Evolutionary conservation across 2,329 filamentous ascomycete genomes (phyloP), one percentile per base, ranked within the genome.

Genomic region (Ophiocordyceps camponoti-saundersi): DNA sequence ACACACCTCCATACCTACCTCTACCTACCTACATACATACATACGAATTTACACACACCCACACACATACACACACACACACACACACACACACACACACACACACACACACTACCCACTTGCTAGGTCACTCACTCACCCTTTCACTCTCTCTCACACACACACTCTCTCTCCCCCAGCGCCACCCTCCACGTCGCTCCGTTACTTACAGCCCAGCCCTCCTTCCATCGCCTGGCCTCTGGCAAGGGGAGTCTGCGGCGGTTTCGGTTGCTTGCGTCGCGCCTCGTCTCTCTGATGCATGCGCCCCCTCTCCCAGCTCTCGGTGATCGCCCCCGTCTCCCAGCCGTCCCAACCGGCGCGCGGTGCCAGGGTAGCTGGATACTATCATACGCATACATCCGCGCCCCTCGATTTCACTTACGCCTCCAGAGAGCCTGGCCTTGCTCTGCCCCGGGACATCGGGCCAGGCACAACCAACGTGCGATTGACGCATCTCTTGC

Each of bases 401-500:
- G 22, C 40, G 29, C 13, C 26, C 16, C 34, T 32, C 41, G 45
- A 22, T 21, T 39, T 26, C 41, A 15, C 26, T 47, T 42, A 47
- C 50, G 44, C 50, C 52, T 48, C 36, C n/a, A 20, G 51, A 50
- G 41, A 29, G 42, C 44, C 44, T 26, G 47, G 44, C 47, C 8
- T 44, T 12, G 26, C 16, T 29, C 42, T 36, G 44, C 48, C 18
- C 66, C 65, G 66, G 64, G 62, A 56, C 55, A 54, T 55, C 52
- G 57, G 59, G 55, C 58, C 56, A 59, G 59, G 59, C 53, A 60
- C 54, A 43, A 43, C 40, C 32, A 29, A 45, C 45, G 48, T 39
- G 42, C 36, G 30, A 67, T 68, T 73, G 66, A 72, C 70, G 68
- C 70, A 73, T 61, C 61, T 63, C 68, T 44, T 72, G 72, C 71